Evolutionary conservation across 1,139 yeast genomes (phyloP).

Genomic region (Nakaseomyces kungkrabaensis): DNA sequence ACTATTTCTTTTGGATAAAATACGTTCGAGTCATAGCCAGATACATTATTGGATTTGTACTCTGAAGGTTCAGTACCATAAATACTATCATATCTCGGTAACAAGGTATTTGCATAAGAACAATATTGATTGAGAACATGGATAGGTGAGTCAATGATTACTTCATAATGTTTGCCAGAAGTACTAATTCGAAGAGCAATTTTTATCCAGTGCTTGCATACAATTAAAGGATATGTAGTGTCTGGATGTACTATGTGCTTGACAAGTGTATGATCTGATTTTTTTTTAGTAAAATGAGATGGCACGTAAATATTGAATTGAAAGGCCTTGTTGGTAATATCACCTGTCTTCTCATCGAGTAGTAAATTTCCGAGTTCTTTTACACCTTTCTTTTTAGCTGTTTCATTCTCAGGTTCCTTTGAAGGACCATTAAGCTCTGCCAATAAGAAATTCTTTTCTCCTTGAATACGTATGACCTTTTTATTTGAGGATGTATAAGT

Average conservation of each 20-base stretch:
- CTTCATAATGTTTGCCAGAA: conserved; percentile 78
- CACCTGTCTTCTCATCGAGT: conserved; percentile 25
- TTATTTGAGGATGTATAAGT: conserved; percentile 60
- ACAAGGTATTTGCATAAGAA: conserved; percentile 62
- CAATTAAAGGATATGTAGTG: conserved; percentile 65
- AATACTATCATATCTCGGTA: conserved; percentile 30
- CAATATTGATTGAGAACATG: conserved; percentile 52
- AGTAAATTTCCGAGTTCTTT: conserved; percentile 34
- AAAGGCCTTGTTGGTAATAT: conserved; percentile 47
- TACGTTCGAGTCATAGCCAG: conserved; percentile 29
- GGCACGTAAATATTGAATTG: conserved; percentile 83
- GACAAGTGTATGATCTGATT: conserved; percentile 43
- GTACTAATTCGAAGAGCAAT: conserved; percentile 59
- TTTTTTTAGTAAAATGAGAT: conserved; percentile 47
- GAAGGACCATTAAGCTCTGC: conserved; percentile 64
- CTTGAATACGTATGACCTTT: conserved; percentile 82
- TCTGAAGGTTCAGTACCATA: conserved; percentile 3
- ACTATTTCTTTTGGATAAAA: conserved; percentile 32
- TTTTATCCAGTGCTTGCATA: conserved; percentile 90
- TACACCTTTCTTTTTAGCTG: conserved; percentile 23
- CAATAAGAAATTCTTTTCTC: conserved; percentile 62
- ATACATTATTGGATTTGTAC: neutral
- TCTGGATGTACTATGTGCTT: conserved; percentile 30
- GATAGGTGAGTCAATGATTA: conserved; percentile 84
- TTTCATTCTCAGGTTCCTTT: conserved; percentile 23